Base-by-base conservation (phyloP, 495 filamentous ascomycete species). In the Penicillium pulvis region DNA sequence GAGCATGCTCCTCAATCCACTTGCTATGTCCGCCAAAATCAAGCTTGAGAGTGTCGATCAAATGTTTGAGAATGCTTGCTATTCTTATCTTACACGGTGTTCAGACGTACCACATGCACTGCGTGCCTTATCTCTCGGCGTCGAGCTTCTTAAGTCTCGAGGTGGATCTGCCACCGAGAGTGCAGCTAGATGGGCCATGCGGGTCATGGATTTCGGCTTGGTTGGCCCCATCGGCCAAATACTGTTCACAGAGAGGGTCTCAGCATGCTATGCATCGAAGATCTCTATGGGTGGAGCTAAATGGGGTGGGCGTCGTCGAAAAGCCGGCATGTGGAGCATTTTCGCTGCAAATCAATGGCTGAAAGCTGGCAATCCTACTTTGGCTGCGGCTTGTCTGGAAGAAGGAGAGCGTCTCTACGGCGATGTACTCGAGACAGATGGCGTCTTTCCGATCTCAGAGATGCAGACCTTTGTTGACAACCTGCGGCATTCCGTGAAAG, bases 1-100 rank as follows among this genome's bases (percentile, higher is more conserved):
- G 4, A 89, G 87, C 59, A 83, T 88, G 35, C 83, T 98, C 35
- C 75, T 98, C 24, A 86, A 85, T 63, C 86, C 87, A 20, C 83
- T 87, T 53, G 80, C 82, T 24, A 80, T 90, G 57, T 85, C 85
- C 2, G 84, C 85, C 19, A 96, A 89, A 64, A 83, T 81, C 44
- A 85, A 91, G 66, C 72, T 88, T 10, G 95, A 98, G 54, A 86
- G 79, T 4, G 78, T 97, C 47, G 91, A 95, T 65, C 84, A 90
- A 59, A 87, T 90, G 79, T 81, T 98, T 28, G 94, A 97, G 56
- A 87, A 87, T 9, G 90, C 94, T 1, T 87, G 84, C 46, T 98
- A 98, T 73, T 96, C 91, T 6, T 98, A 97, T 66, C 84, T 93
- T 46, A 91, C 89, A 19, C 85, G 94, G 42, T 96, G 90, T 63